Evolutionary conservation across 2,329 filamentous ascomycete genomes (phyloP), one percentile per base, ranked within the genome.

Genomic region (Dendryphion nanum): DNA sequence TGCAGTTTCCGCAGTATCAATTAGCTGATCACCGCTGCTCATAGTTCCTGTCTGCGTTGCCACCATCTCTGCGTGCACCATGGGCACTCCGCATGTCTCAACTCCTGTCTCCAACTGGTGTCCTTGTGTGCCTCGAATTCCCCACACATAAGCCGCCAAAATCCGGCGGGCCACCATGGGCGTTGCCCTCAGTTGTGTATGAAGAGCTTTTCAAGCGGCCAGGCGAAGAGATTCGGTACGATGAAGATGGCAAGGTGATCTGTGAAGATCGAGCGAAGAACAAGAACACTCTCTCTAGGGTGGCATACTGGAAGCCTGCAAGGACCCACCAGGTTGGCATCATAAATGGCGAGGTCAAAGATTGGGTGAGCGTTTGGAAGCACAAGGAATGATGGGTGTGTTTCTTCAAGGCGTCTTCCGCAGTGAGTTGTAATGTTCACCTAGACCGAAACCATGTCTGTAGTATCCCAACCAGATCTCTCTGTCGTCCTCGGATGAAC

Each of bases 361-460:
- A 77, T 51, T 68, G 64, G 53, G 64, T 77, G 23, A 72, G 70
- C 28, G 58, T 77, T 18, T 77, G 74, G 74, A 61, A 58, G 41
- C 69, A 63, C 28, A 61, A 55, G 38, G 48, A 35, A 39, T 34
- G 34, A 12, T 32, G 7, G 18, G n/a, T n/a, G n/a, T n/a, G n/a
- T n/a, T 23, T 19, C n/a, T 33, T 63, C 57, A 65, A 40, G 46
- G 43, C 17, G 36, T 43, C 39, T 63, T 72, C 30, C 71, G 59
- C 61, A 98, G 68, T 37, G 90, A 95, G 63, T 98, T 98, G 69
- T 98, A 98, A 69, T 98, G 93, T 71, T 97, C 93, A 10, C 93
- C 93, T 34, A 98, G 72, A 1, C 91, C 91, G 65, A 94, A 97
- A 33, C 87, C 88, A 70, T 96, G 89, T 55, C 86, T 78, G 67